phyloP scores from a whole-genome alignment of 2,329 filamentous ascomycete species.

The Chrysosphaeria jannelii region DNA sequence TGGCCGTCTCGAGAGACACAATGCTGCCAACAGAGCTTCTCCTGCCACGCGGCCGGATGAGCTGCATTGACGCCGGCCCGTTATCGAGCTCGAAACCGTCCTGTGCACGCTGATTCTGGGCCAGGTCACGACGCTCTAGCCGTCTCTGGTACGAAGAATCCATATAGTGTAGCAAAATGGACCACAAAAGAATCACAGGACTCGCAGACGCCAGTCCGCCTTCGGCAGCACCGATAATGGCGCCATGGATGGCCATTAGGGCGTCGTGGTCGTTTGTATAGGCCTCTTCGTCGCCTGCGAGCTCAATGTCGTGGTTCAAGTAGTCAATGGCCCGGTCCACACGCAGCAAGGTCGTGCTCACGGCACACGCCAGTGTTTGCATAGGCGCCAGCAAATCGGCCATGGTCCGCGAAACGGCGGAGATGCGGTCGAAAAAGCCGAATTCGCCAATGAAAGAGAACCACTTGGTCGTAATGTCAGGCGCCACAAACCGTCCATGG shows the following conservation, averaged over 20 bases:
- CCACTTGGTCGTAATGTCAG: conserved; percentile 34
- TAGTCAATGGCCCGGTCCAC: conserved; percentile 25
- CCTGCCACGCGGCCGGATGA: conserved; percentile 11
- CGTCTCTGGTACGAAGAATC: conserved; percentile 29
- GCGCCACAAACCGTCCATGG: conserved; percentile 22
- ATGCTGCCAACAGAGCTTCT: conserved; percentile 31
- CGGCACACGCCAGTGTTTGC: conserved; percentile 35
- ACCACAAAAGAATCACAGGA: conserved; percentile 58
- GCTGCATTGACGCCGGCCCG: conserved; percentile 4
- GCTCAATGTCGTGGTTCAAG: conserved; percentile 18
- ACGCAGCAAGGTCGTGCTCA: conserved; percentile 45
- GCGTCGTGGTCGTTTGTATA: conserved; percentile 42
- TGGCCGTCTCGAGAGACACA: conserved; percentile 27
- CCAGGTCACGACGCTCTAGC: conserved; percentile 26
- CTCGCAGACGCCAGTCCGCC: conserved; percentile 28
- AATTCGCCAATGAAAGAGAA: conserved; percentile 39
- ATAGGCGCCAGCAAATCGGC: conserved; percentile 27
- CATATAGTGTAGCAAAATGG: conserved; percentile 41
- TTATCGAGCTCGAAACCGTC: conserved; percentile 22
- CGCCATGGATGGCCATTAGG: conserved; percentile 40
- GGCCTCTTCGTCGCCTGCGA: conserved; percentile 14
- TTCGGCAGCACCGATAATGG: conserved; percentile 30
- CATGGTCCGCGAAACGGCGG: conserved; percentile 19
- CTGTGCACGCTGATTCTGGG: conserved; percentile 25
- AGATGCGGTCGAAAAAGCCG: conserved; percentile 36